A percentile compares a stretch with the other conserved stretches of the same genome.
These are phyloP conservation scores for Kwoniella sp. DNA, from an alignment of 768 basidiomycete species.

Conservation along the genomic window DNA sequence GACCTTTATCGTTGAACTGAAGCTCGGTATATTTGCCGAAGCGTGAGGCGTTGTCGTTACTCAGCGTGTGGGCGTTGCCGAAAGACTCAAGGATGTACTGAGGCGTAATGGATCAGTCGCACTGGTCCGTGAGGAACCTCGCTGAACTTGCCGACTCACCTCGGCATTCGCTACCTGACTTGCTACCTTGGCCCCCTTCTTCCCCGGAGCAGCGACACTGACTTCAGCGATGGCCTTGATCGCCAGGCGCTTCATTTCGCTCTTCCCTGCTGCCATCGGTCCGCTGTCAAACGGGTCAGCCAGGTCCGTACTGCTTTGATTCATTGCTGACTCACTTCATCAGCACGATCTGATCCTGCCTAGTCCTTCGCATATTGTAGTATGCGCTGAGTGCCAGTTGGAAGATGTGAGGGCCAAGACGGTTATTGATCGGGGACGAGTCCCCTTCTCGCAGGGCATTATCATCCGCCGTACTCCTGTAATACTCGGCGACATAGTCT, in stretches of 20 bases:
- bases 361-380: slow-evolving; percentile 91
- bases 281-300: slow-evolving; percentile 57
- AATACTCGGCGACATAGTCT: slow-evolving; percentile 81
- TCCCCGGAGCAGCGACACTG: slow-evolving; percentile 78
- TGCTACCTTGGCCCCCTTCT: slow-evolving; percentile 87
- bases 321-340: slow-evolving; percentile 70
- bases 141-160: slow-evolving; percentile 22
- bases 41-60: slow-evolving; percentile 90
- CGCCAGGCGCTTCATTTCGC: slow-evolving; percentile 80
- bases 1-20: slow-evolving; percentile 88
- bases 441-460: slow-evolving; percentile 23
- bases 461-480: slow-evolving; percentile 58
- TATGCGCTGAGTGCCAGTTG: slow-evolving; percentile 85
- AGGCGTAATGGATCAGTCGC: neutral
- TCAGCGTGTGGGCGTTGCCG: slow-evolving; percentile 72
- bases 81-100: slow-evolving; percentile 88
- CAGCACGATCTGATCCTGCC: slow-evolving; percentile 85
- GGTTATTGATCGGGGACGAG: slow-evolving; percentile 55
- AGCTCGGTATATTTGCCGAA: slow-evolving; percentile 98
- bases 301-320: slow-evolving; percentile 55
- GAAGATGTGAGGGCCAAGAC: slow-evolving; percentile 76
- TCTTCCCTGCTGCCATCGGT: slow-evolving; percentile 89
- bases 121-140: neutral
- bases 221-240: slow-evolving; percentile 91
- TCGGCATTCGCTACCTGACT: slow-evolving; percentile 84